Conservation (phyloP, 805 yeast genomes). For the Groenewaldozyma tartarivorans region DNA sequence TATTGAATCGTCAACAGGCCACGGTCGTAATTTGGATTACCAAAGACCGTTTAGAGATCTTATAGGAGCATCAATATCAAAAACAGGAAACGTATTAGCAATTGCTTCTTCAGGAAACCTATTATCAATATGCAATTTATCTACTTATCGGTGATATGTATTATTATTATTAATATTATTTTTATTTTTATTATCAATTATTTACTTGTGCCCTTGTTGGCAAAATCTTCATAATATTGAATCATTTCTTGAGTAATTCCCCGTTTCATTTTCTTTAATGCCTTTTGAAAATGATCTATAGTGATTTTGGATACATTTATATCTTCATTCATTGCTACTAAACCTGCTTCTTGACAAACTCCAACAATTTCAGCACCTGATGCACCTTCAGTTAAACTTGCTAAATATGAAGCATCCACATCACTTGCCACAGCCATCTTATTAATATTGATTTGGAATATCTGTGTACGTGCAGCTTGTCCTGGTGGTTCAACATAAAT, state of each 20-base stretch:
- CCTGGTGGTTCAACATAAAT: slow-evolving; percentile 93
- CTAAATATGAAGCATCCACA: slow-evolving; percentile 44
- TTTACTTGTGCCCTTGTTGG: slow-evolving; percentile 1
- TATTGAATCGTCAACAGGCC: not conserved
- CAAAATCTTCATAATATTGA: slow-evolving; percentile 43
- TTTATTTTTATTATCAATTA: too few species aligned
- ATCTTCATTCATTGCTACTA: slow-evolving; percentile 84
- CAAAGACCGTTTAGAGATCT: not conserved
- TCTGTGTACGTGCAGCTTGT: slow-evolving; percentile 65
- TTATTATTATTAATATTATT: too few species aligned
- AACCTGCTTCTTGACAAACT: slow-evolving; percentile 90
- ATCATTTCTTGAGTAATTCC: slow-evolving; percentile 86
- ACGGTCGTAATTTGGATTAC: not conserved
- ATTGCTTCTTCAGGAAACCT: not conserved
- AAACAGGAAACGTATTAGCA: not conserved
- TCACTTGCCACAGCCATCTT: slow-evolving; percentile 49
- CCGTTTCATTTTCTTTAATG: slow-evolving; percentile 54
- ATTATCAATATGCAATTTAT: not conserved
- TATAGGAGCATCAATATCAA: not conserved
- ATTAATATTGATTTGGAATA: slow-evolving; percentile 56
- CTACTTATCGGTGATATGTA: too few species aligned
- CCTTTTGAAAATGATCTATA: slow-evolving; percentile 62
- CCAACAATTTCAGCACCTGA: slow-evolving; percentile 95
- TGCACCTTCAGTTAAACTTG: slow-evolving; percentile 71
- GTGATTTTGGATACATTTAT: slow-evolving; percentile 38